Percentiles rank a stretch among this genome's conserved stretches.
These are phyloP conservation scores for Lophium mytilinum DNA, from an alignment of 495 filamentous ascomycete species.

Conservation along the genomic window DNA sequence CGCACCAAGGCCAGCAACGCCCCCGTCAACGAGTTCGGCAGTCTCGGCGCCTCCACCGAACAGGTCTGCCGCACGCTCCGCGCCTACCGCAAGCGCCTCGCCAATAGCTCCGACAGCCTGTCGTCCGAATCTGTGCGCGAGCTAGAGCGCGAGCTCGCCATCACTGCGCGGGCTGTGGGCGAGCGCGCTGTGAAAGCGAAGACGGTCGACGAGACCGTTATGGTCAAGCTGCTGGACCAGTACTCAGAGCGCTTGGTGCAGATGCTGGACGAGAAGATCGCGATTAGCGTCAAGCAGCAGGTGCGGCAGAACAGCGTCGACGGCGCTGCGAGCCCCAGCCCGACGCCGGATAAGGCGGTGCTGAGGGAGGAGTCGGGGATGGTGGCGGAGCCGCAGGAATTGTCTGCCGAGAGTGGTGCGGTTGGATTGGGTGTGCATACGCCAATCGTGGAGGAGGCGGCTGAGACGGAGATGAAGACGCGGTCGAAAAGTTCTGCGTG, in stretches of 20 bases:
- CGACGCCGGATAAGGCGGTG: no score
- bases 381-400: no score
- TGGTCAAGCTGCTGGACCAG: constrained; percentile 59
- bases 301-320: constrained; percentile 23
- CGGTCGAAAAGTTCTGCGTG: no score
- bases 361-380: no score
- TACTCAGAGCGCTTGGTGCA: constrained; percentile 62
- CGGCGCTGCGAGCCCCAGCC: not conserved
- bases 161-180: constrained; percentile 63
- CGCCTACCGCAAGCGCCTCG: constrained; percentile 74
- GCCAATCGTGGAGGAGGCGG: no score
- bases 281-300: constrained; percentile 26
- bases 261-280: constrained; percentile 63
- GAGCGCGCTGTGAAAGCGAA: constrained; percentile 44
- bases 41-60: constrained; percentile 66
- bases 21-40: constrained; percentile 45
- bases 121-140: constrained; percentile 59
- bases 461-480: no score
- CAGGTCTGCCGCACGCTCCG: constrained; percentile 71
- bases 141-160: constrained; percentile 68
- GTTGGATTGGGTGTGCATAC: no score
- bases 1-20: constrained; percentile 44
- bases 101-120: constrained; percentile 49
- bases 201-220: constrained; percentile 46
- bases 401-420: no score